These are phyloP conservation scores for Globisporangium nodosum DNA, from an alignment of 352 stramenopile species.

Conservation along the genomic window DNA sequence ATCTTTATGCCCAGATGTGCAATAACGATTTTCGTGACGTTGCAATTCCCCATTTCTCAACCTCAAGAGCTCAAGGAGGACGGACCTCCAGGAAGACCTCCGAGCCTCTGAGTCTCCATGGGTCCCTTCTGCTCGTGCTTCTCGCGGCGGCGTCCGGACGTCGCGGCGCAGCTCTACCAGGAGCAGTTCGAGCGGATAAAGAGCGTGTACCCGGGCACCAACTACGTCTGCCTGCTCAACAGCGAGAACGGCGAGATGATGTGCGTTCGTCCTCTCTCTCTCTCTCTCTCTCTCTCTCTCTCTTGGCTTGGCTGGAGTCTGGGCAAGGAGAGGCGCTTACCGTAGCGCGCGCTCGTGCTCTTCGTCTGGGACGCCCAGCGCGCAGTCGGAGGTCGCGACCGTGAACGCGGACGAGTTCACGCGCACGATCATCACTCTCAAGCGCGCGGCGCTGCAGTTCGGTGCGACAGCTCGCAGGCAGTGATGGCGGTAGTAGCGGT, in stretches of 20 bases:
- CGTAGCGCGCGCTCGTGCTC: neutral
- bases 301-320: no score
- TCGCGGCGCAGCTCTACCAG: conserved; percentile 45
- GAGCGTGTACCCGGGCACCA: conserved; percentile 65
- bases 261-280: conserved; percentile 25
- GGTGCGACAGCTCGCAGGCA: conserved; percentile 24
- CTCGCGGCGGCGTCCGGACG: conserved; percentile 54
- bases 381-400: conserved; percentile 58
- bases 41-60: neutral
- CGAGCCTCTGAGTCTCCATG: conserved; percentile 11
- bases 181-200: conserved; percentile 79
- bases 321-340: neutral
- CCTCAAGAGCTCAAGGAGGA: neutral
- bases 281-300: no score
- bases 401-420: conserved; percentile 76
- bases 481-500: no score
- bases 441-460: conserved; percentile 75
- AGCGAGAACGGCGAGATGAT: conserved; percentile 74
- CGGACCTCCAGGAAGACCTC: no score
- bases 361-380: conserved; percentile 20
- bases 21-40: neutral
- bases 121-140: conserved; percentile 69
- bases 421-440: conserved; percentile 73
- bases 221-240: conserved; percentile 79
- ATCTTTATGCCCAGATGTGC: no score